Evolutionary conservation across 2,329 filamentous ascomycete species (phyloP), one percentile per base, ranked within the genome.

Genomic region (Penicillium italicum): DNA sequence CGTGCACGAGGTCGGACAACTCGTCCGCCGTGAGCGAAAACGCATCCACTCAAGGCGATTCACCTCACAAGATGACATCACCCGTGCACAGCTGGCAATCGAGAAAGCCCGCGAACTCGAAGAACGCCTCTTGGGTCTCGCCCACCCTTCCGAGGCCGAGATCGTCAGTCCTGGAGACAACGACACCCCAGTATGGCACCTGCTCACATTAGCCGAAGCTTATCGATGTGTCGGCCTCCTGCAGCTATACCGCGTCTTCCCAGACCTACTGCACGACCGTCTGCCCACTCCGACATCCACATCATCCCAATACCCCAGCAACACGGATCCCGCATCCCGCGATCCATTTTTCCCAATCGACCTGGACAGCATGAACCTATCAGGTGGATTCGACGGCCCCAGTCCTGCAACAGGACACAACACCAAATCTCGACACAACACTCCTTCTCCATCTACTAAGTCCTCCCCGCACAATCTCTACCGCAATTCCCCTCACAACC

Each of bases 231-330:
- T 78, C 3, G 81, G 80, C 1, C 72, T 83, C 4, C 69, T 83
- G 43, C 80, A 84, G 59, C 65, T 84, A 20, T 84, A 84, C 62
- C 77, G 78, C 24, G 76, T 79, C 30, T 83, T 82, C 53, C 81
- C 81, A 3, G 77, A 79, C 30, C 69, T 81, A 34, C 70, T 81
- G 1, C 73, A 72, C n/a, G 74, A 73, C 33, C 75, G 79, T 42
- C 62, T 81, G 62, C 53, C 70, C 57, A 12, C 50, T 16, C 50
- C 62, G 24, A 44, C 40, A 10, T 43, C 45, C 20, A 24, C 50
- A 44, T 2, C 50, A n/a, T 11, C 48, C 10, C 50, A 42, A 40
- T 51, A 43, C 50, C 54, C 46, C n/a, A 18, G 24, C 24, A 33
- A 50, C 18, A 34, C 38, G 5, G 16, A 40, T 1, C 50, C 60